Evolutionary conservation across 345 rosid species (phyloP), one percentile per base, ranked within the genome.

Genomic region (Trapa bicornis): DNA sequence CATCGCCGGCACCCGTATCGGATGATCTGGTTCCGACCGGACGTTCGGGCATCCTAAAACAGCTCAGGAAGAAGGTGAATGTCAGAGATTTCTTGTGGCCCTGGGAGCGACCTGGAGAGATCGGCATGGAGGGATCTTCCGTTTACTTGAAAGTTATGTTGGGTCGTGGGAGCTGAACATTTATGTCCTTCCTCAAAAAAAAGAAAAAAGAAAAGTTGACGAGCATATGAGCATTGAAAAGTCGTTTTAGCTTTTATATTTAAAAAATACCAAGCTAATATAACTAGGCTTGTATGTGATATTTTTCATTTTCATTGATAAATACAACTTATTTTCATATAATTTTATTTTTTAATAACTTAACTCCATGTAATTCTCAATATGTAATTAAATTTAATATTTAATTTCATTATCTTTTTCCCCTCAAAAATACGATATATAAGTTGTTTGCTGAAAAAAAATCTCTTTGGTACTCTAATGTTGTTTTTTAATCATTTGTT

Each of bases 1-100:
- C 48, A 13, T 13, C 63, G 60, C 29, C 60, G 15, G 61, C 63
- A 54, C 29, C 60, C 12, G 61, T 39, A 68, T 56, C 37, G 71
- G 4, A 3, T 4, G 73, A 3, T 61, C 54, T 53, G 61, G 39
- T 53, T 57, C 33, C 73, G 61, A 17, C 36, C 66, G 11, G 78
- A 61, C n/a, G 45, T 45, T 71, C 29, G 69, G 79, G 70, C 38
- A 76, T 66, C 35, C 92, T 86, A 56, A 87, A 83, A 73, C 89
- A 84, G 32, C 73, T 50, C 1, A 81, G 75, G 66, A 84, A 78
- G 47, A 67, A 69, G 56, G 22, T 17, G 29, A 69, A 35, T 38
- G 67, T 54, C 15, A 66, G 71, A 68, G 74, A 53, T n/a, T 67
- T 48, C 70, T 64, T 41, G 50, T 64, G 50, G 67, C 67, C 67